phyloP scores from a whole-genome alignment of 441 rosid genomes.

The Cnidoscolus chayamansa region DNA sequence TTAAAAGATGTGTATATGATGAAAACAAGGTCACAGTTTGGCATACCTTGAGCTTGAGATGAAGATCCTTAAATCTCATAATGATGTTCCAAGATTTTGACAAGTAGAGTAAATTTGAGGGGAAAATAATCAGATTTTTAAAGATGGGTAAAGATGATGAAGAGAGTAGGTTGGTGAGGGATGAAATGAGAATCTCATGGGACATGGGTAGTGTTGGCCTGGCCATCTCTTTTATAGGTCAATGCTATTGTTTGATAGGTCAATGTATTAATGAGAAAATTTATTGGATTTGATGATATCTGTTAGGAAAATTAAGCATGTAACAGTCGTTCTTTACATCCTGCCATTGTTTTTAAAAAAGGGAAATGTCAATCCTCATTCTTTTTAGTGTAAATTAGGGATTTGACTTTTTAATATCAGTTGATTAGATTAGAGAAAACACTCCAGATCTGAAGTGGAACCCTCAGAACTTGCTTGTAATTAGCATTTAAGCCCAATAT shows the following conservation, averaged over 20 bases:
- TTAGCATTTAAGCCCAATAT: no score
- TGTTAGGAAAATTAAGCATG: slow-evolving; percentile 10
- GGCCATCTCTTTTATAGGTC: not conserved
- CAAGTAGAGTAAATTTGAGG: no score
- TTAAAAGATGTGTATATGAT: no score
- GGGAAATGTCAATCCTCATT: not conserved
- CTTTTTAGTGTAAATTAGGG: not conserved
- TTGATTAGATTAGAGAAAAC: no score
- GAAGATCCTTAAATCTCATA: slow-evolving; percentile 13
- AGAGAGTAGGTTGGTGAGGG: not conserved
- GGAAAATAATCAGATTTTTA: not conserved
- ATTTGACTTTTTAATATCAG: no score
- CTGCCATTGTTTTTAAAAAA: not conserved
- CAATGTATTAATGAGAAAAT: slow-evolving; percentile 3
- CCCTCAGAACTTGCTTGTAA: not conserved
- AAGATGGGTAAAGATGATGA: not conserved
- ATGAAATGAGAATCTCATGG: not conserved
- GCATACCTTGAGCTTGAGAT: slow-evolving; percentile 22
- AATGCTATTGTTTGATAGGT: not conserved
- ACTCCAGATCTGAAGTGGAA: not conserved
- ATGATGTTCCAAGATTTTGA: not conserved
- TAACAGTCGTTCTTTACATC: slow-evolving; percentile 8
- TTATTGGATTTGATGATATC: slow-evolving; percentile 8
- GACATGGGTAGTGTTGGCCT: not conserved
- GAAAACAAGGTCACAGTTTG: not conserved